Percentiles rank a stretch among this genome's conserved stretches.
Evolutionary conservation across 2,329 filamentous ascomycete species (phyloP).

Genomic region (Colletotrichum australisinense): DNA sequence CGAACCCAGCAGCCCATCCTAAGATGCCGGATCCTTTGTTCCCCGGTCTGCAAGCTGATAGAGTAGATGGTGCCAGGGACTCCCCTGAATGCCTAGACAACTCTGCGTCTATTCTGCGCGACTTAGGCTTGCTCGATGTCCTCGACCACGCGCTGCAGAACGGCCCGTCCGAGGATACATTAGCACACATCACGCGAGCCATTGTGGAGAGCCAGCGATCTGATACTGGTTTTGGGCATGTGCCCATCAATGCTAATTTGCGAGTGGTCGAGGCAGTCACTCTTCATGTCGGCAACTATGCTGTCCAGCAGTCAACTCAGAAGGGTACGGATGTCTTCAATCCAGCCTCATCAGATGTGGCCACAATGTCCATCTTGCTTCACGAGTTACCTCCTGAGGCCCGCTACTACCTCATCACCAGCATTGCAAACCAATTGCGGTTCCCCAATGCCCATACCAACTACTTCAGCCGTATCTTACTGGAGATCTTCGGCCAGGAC

Average conservation of each 20-base stretch:
- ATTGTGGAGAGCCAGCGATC: constrained; percentile 70
- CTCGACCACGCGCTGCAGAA: constrained; percentile 68
- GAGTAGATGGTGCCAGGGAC: constrained; percentile 78
- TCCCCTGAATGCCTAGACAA: constrained; percentile 75
- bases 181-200: constrained; percentile 81
- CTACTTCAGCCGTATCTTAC: constrained; percentile 88
- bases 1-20: constrained; percentile 74
- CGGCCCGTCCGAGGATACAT: constrained; percentile 76
- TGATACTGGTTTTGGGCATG: constrained; percentile 73
- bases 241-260: constrained; percentile 75
- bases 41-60: constrained; percentile 79
- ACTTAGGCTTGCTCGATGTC: constrained; percentile 68
- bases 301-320: constrained; percentile 69
- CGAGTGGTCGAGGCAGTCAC: constrained; percentile 83
- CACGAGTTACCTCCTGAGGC: constrained; percentile 81
- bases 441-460: constrained; percentile 91
- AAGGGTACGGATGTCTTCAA: constrained; percentile 74
- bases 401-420: constrained; percentile 85
- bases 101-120: constrained; percentile 64
- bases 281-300: constrained; percentile 82
- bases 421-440: constrained; percentile 91
- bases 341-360: constrained; percentile 73
- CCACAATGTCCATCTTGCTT: constrained; percentile 80
- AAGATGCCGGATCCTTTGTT: constrained; percentile 82
- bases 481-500: constrained; percentile 87